Evolutionary conservation across 495 filamentous ascomycete species (phyloP).

Genomic region (Trichoderma gamsii): DNA sequence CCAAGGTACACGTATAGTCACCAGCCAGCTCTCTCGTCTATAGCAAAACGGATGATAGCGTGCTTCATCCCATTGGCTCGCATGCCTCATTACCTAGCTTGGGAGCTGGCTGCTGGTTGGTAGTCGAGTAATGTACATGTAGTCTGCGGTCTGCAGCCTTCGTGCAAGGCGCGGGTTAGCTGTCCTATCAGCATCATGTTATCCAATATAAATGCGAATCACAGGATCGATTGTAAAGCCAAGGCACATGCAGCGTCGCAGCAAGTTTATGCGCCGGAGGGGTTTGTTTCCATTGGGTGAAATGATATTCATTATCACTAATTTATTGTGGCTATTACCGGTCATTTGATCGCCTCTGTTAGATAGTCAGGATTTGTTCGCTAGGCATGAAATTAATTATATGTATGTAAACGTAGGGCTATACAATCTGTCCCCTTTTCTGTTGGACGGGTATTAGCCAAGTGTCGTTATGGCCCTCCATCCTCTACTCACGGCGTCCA

Average conservation of each 20-base stretch:
- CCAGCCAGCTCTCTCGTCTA: not conserved
- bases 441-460: not conserved
- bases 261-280: not conserved
- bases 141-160: not conserved
- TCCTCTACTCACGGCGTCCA: not conserved
- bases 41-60: not conserved
- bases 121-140: too few species aligned
- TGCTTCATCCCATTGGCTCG: not conserved
- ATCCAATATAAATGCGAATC: not conserved
- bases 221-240: conserved; percentile 11
- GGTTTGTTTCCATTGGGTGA: not conserved
- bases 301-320: too few species aligned
- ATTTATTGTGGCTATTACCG: not conserved
- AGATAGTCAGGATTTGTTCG: not conserved
- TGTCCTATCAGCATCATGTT: conserved; percentile 1
- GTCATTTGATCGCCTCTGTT: not conserved
- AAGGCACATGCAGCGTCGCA: conserved; percentile 1
- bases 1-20: not conserved
- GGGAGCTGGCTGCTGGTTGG: too few species aligned
- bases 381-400: not conserved
- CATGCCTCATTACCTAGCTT: not conserved
- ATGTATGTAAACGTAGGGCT: not conserved
- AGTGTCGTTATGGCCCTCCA: not conserved
- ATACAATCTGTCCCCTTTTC: not conserved
- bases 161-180: not conserved